Base-by-base conservation (phyloP, 495 filamentous ascomycete genomes). In the Xanthoparmelia taractica region DNA sequence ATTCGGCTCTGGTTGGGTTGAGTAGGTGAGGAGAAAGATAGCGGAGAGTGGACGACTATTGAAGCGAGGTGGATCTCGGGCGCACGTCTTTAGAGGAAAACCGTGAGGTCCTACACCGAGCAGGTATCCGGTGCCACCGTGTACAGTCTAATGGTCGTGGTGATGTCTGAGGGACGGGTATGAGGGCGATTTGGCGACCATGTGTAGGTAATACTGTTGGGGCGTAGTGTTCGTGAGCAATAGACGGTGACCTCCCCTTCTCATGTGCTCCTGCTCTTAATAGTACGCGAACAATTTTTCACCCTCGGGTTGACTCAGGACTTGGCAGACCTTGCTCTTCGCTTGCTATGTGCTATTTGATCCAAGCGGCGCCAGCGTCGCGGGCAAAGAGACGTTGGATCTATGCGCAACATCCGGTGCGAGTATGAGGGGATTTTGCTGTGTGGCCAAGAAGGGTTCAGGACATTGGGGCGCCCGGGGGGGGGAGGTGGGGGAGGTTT, bases 341-440 rank as follows among this genome's bases (percentile, higher is more conserved):
- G 41, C 52, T 60, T 59, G 38, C 20, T 60, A 23, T 61, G 56
- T 38, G 50, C 45, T 58, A 60, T 55, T 25, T 50, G 66, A 64
- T 65, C 58, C 33, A 57, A 64, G 69, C 69, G 69, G 66, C 67
- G 67, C 64, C 65, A 63, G 65, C 65, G 65, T 67, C 63, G 69
- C 67, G 61, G 61, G 58, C 66, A 66, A 57, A 60, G 58, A 57
- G 48, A 60, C 23, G 55, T 66, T 37, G 48, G 45, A 47, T 67
- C 65, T 69, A 71, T 58, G 69, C 67, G 65, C 69, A 69, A 67
- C 67, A 71, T 71, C 62, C 67, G 67, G 68, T 68, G 60, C 59
- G 60, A 60, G 33, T 17, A 36, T 47, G 47, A 55, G 38, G 54
- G 29, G 34, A 41, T 27, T n/a, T 54, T 29, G 41, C 34, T 47